These are phyloP conservation scores for Lactarius evosmus DNA, from an alignment of 768 basidiomycete species.

Conservation along the genomic window DNA sequence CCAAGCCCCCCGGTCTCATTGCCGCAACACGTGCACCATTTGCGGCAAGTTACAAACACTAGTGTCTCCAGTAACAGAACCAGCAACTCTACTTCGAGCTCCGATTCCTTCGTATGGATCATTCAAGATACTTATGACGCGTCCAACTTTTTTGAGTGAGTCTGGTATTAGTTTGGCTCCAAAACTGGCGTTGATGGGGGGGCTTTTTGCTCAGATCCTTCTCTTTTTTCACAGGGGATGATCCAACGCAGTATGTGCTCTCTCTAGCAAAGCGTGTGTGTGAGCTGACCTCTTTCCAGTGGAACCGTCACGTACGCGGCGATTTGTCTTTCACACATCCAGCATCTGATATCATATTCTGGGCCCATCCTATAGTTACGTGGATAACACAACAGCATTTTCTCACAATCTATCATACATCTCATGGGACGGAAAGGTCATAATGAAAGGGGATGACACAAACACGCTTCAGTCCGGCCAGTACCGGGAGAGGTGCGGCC, in stretches of 20 bases:
- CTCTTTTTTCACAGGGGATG: conserved; percentile 18
- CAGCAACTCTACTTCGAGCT: conserved; percentile 17
- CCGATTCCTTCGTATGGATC: conserved; percentile 18
- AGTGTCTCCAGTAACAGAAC: conserved; percentile 11
- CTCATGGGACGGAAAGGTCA: conserved; percentile 52
- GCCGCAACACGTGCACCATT: conserved; percentile 8
- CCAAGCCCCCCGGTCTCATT: not conserved
- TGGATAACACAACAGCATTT: conserved; percentile 53
- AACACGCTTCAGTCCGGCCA: conserved; percentile 51
- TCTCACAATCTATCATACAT: conserved; percentile 54
- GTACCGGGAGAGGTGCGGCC: conserved; percentile 56
- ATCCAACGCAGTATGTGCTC: conserved; percentile 28
- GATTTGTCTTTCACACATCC: not conserved
- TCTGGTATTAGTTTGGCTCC: not conserved
- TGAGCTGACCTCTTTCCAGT: conserved; percentile 38
- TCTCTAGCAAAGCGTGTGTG: not conserved
- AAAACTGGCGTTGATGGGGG: not conserved
- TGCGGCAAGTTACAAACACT: conserved; percentile 14
- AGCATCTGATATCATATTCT: not conserved
- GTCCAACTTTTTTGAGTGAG: conserved; percentile 29
- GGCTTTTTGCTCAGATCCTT: conserved; percentile 19
- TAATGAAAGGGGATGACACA: conserved; percentile 77
- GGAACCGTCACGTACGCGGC: conserved; percentile 65
- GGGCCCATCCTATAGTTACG: conserved; percentile 47
- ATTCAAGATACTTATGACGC: conserved; percentile 25